Conservation (phyloP, 495 filamentous ascomycete genomes). For the Penicillium salamii region DNA sequence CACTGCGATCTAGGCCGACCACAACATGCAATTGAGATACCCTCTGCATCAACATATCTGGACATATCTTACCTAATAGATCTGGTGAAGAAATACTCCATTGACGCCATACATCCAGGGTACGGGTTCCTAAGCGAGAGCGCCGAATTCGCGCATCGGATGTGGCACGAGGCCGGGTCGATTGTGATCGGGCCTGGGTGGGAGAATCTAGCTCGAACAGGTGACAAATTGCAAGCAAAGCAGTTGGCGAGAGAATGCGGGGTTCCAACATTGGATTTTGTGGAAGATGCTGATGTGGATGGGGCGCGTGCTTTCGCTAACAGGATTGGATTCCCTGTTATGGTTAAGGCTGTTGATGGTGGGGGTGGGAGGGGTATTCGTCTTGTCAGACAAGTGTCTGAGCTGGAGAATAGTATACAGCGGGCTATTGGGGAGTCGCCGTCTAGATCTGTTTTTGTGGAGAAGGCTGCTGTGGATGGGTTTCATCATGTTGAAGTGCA, state of each 20-base stretch:
- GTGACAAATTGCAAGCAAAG: conserved; percentile 57
- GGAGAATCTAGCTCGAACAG: conserved; percentile 48
- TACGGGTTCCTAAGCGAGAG: conserved; percentile 64
- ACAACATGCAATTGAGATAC: conserved; percentile 44
- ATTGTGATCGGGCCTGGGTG: conserved; percentile 55
- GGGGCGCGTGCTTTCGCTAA: conserved; percentile 43
- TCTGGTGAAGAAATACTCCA: conserved; percentile 43
- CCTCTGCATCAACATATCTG: conserved; percentile 50
- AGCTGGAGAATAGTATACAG: conserved; percentile 41
- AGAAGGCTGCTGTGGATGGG: conserved; percentile 47
- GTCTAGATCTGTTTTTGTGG: conserved; percentile 51
- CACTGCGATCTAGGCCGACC: conserved; percentile 49
- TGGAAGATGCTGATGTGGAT: conserved; percentile 36
- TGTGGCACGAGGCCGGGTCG: conserved; percentile 48
- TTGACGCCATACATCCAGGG: conserved; percentile 60
- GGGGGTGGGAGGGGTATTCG: conserved; percentile 53
- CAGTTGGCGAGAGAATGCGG: conserved; percentile 50
- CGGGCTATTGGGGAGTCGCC: conserved; percentile 48
- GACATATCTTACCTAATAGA: conserved; percentile 46
- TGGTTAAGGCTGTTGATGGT: conserved; percentile 55
- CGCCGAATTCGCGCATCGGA: conserved; percentile 48
- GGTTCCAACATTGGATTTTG: conserved; percentile 53
- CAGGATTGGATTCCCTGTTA: conserved; percentile 51
- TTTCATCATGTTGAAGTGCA: conserved; percentile 59
- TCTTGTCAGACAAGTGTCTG: conserved; percentile 39